A percentile compares a stretch with the other conserved stretches of the same genome.
Evolutionary conservation across 768 basidiomycete genomes (phyloP).

Genomic region (Lactarius hengduanensis): DNA sequence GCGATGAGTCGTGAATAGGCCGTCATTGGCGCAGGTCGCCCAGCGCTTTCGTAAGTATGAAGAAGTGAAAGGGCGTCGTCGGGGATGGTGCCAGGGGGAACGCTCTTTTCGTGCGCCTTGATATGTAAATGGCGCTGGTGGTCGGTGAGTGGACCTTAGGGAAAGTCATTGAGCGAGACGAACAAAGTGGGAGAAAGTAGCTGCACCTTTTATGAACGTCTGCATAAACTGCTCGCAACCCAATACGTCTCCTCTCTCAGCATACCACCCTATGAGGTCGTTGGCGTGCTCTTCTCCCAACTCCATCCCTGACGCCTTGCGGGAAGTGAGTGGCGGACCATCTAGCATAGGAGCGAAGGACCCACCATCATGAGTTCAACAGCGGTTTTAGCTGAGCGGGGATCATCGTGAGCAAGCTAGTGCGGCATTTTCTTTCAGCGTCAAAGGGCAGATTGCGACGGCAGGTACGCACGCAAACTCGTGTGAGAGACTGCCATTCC

Average conservation of each 20-base stretch:
- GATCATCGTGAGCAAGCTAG: constrained; percentile 51
- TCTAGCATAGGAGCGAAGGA: background rate
- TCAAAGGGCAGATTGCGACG: constrained; percentile 37
- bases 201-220: constrained; percentile 45
- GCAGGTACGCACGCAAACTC: constrained; percentile 48
- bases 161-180: constrained; percentile 19
- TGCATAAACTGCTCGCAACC: constrained; percentile 44
- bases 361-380: constrained; percentile 54
- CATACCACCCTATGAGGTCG: constrained; percentile 23
- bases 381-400: constrained; percentile 46
- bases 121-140: constrained; percentile 70
- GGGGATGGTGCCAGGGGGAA: constrained; percentile 51
- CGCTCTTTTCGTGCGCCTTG: constrained; percentile 57
- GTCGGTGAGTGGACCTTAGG: constrained; percentile 43
- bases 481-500: constrained; percentile 52
- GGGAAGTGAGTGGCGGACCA: background rate
- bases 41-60: constrained; percentile 67
- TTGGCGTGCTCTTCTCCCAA: constrained; percentile 36
- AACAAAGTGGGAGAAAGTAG: constrained; percentile 2
- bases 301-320: constrained; percentile 12
- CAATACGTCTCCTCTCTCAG: constrained; percentile 20
- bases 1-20: constrained; percentile 73
- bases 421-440: constrained; percentile 4
- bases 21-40: constrained; percentile 62
- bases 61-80: constrained; percentile 63